Evolutionary conservation across 2,329 filamentous ascomycete genomes (phyloP).

Genomic region (Lachnellula subtilissima): DNA sequence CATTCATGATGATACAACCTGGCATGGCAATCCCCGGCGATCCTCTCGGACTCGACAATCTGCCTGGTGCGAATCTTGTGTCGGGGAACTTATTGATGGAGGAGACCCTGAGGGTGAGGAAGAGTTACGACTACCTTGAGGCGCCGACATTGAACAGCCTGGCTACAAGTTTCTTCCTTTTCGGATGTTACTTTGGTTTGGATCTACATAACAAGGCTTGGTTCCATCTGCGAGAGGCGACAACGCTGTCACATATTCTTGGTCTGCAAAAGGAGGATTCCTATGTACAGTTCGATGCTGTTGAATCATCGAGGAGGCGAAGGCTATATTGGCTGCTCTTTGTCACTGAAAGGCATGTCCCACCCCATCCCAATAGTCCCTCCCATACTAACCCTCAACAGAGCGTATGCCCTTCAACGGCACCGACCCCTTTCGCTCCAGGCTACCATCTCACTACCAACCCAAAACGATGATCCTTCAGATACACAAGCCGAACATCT

Average conservation of each 20-base stretch:
- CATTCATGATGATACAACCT: slow-evolving; percentile 65
- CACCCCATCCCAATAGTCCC: not conserved
- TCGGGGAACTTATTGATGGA: slow-evolving; percentile 63
- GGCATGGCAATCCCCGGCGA: slow-evolving; percentile 60
- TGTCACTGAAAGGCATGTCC: slow-evolving; percentile 59
- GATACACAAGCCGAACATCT: slow-evolving; percentile 51
- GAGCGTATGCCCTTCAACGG: slow-evolving; percentile 67
- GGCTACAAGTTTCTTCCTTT: slow-evolving; percentile 75
- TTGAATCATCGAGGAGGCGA: slow-evolving; percentile 59
- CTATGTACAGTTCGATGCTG: slow-evolving; percentile 53
- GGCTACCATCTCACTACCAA: slow-evolving; percentile 62
- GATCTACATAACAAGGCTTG: slow-evolving; percentile 73
- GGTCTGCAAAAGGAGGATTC: slow-evolving; percentile 59
- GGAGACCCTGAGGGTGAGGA: slow-evolving; percentile 60
- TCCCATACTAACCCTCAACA: slow-evolving; percentile 24
- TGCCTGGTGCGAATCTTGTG: slow-evolving; percentile 53
- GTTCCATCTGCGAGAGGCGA: slow-evolving; percentile 74
- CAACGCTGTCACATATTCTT: slow-evolving; percentile 60
- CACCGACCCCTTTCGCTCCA: slow-evolving; percentile 66
- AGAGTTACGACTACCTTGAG: slow-evolving; percentile 56
- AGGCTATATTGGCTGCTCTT: slow-evolving; percentile 71
- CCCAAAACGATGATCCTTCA: slow-evolving; percentile 54
- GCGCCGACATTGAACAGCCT: slow-evolving; percentile 52
- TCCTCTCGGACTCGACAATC: slow-evolving; percentile 50
- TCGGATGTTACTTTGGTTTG: slow-evolving; percentile 65